phyloP scores from a whole-genome alignment of 768 basidiomycete species.

The Pleurotus sapidus region DNA sequence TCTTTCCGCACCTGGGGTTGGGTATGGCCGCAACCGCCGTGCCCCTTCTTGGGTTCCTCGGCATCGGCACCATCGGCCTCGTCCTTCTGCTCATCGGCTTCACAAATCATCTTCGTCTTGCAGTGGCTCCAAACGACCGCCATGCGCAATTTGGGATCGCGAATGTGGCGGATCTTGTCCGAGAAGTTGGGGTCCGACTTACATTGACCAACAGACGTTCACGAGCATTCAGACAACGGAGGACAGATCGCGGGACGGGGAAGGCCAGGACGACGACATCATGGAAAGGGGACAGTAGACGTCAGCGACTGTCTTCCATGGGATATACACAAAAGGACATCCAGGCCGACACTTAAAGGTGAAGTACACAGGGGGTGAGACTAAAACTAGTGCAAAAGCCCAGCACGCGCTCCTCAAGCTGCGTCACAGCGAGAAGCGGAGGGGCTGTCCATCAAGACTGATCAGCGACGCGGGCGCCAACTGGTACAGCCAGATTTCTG shows the following conservation, averaged over 20 bases:
- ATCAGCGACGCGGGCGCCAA: constrained; percentile 28
- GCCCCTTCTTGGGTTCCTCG: constrained; percentile 82
- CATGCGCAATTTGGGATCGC: constrained; percentile 86
- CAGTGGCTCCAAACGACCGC: constrained; percentile 81
- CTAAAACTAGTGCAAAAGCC: constrained; percentile 59
- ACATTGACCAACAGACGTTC: constrained; percentile 22
- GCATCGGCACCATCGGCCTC: constrained; percentile 69
- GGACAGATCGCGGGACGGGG: constrained; percentile 22
- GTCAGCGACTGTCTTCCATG: constrained; percentile 59
- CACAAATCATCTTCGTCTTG: constrained; percentile 88
- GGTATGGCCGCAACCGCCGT: constrained; percentile 94
- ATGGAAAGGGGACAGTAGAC: constrained; percentile 25
- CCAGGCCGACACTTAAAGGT: constrained; percentile 18
- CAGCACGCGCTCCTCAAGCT: constrained; percentile 50
- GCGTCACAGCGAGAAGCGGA: constrained; percentile 70
- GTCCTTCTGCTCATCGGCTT: constrained; percentile 85
- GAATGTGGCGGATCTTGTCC: constrained; percentile 83
- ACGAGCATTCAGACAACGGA: constrained; percentile 9
- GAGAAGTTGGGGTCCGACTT: constrained; percentile 85
- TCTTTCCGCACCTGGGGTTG: constrained; percentile 94
- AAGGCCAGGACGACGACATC: constrained; percentile 13
- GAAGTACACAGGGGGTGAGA: constrained; percentile 47
- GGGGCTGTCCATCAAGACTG: constrained; percentile 42
- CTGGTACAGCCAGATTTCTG: constrained; percentile 25
- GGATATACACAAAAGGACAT: constrained; percentile 21